Evolutionary conservation across 148 eudicot species (phyloP).

Genomic region (Rheum nobile): DNA sequence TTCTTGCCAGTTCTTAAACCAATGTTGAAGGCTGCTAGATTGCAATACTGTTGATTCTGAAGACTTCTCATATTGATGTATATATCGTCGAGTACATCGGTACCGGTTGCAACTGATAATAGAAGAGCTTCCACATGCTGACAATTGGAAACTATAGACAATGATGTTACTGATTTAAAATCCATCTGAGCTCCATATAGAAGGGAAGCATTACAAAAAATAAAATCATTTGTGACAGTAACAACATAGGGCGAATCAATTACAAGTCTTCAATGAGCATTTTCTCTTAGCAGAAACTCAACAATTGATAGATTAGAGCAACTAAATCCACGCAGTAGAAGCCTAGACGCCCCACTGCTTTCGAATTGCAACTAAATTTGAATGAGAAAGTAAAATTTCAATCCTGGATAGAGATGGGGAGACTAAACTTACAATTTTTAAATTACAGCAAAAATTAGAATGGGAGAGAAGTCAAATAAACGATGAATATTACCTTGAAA

Average conservation of each 20-base stretch:
- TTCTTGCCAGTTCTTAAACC: slow-evolving; percentile 78
- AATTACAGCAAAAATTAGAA: background rate
- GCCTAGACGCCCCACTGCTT: background rate
- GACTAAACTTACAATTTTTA: too few species aligned
- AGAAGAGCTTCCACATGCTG: background rate
- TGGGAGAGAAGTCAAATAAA: background rate
- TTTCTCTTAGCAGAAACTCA: background rate
- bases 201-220: too few species aligned
- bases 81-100: background rate
- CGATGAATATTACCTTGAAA: background rate
- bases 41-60: slow-evolving; percentile 23
- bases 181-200: background rate
- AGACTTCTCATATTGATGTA: background rate
- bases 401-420: too few species aligned
- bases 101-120: background rate
- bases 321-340: background rate
- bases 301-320: background rate
- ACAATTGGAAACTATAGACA: background rate
- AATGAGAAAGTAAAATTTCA: background rate
- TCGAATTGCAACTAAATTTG: background rate
- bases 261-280: background rate
- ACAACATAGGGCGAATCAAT: too few species aligned
- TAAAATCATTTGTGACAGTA: too few species aligned
- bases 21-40: slow-evolving; percentile 37
- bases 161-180: background rate